Base-by-base conservation (phyloP, 2,329 filamentous ascomycete species). In the Rutstroemia sydowiana region DNA sequence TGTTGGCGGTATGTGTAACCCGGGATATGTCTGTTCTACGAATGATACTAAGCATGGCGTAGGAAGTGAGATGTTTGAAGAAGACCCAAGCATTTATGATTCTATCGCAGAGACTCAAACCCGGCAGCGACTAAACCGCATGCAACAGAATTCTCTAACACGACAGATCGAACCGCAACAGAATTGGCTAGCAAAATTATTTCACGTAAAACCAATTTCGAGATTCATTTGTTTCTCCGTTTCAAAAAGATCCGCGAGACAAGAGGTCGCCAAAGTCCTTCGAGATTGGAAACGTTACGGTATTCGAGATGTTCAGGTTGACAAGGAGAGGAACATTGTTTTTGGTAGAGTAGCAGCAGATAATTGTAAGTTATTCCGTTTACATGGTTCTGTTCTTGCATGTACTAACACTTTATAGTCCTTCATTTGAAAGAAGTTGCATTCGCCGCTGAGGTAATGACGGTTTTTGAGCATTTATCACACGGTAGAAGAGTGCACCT, bases 101-200 rank as follows among this genome's bases (percentile, higher is more conserved):
- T 65, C 61, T 8, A 54, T 63, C 23, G 42, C 47, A 16, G 58
- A 63, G 16, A 42, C 51, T 2, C 57, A 34, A 31, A 55, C 51
- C 46, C 62, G 60, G 43, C 56, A 40, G 58, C 59, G 37, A 3
- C 30, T 21, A 11, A 52, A 23, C 5, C 36, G 36, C n/a, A 16
- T 30, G 21, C 16, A 52, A 21, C 36, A 42, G 6, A 28, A 16
- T 2, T 18, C 36, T 26, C 9, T 9, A 34, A 41, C 63, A 57
- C 71, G 70, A 56, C 65, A 76, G 68, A 86, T 79, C 62, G 82
- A 82, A 56, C 77, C 81, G 28, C 84, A 82, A 65, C 84, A 89
- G 63, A 95, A 86, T 60, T 96, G 92, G 91, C 79, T 97, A 48
- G 85, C 88, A 28, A 86, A 88, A 14, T 81, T 97, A 42, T 88